Conservation (phyloP, 2,329 filamentous ascomycete species). For the Alternaria consortialis region DNA sequence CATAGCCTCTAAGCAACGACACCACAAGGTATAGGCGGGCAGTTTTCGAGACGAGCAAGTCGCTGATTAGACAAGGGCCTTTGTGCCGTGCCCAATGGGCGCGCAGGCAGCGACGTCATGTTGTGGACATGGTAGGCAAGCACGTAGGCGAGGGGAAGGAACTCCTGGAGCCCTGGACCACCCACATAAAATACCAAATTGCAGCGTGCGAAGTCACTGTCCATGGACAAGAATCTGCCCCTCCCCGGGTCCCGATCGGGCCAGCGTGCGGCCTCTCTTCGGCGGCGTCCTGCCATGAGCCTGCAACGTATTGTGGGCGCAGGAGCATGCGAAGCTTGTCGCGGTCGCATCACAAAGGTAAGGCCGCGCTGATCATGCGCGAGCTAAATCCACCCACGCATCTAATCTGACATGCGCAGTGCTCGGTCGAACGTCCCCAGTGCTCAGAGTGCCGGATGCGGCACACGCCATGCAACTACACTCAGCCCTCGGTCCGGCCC, state of each 20-base stretch:
- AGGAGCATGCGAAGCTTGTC: slow-evolving; percentile 10
- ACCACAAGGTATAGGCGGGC: background rate
- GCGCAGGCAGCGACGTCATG: slow-evolving; percentile 2
- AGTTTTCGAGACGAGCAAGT: background rate
- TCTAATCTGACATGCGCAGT: background rate
- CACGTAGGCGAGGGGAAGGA: background rate
- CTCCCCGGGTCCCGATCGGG: background rate
- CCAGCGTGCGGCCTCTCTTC: slow-evolving; percentile 5
- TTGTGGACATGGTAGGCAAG: background rate
- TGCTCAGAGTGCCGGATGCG: slow-evolving; percentile 6
- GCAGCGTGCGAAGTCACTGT: background rate
- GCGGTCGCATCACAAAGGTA: slow-evolving; percentile 12
- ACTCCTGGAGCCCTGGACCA: background rate
- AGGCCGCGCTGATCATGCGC: background rate
- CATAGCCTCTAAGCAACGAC: background rate
- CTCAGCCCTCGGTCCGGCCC: background rate
- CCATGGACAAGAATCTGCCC: background rate
- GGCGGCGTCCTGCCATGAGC: background rate
- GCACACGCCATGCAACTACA: slow-evolving; percentile 6
- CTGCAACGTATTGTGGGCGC: slow-evolving; percentile 5
- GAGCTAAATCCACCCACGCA: background rate
- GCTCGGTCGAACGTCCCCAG: slow-evolving; percentile 7
- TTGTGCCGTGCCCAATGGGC: background rate
- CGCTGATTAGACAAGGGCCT: background rate
- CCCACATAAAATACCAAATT: slow-evolving; percentile 2